These are phyloP conservation scores for Henningerozyma blattae DNA, from an alignment of 805 yeast species.

Conservation along the genomic window DNA sequence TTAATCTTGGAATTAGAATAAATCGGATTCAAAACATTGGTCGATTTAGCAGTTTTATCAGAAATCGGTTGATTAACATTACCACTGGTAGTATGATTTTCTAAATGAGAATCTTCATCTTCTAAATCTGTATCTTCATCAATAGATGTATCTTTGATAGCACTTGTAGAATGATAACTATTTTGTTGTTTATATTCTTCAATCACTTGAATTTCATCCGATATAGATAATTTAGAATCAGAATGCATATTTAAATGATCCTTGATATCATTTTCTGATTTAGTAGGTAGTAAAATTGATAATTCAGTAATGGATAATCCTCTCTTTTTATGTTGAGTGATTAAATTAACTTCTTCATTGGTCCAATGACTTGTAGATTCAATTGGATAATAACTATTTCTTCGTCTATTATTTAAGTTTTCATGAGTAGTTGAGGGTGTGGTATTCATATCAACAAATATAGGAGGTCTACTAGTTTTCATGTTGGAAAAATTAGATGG, in stretches of 20 bases:
- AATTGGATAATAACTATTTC: constrained; percentile 1
- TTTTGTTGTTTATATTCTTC: constrained; percentile 2
- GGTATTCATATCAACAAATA: background rate
- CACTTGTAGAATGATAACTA: background rate
- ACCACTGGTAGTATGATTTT: too few species aligned
- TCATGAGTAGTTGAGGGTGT: background rate
- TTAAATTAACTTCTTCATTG: constrained; percentile 58
- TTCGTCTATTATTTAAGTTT: background rate
- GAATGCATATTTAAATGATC: constrained; percentile 8
- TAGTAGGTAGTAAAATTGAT: constrained; percentile 55
- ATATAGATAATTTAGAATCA: constrained; percentile 37
- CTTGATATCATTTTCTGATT: constrained; percentile 66
- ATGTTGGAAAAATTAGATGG: background rate
- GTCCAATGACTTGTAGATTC: constrained; percentile 28
- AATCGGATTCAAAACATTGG: too few species aligned
- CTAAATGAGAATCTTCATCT: too few species aligned
- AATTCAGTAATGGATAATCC: constrained; percentile 64
- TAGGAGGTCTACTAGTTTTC: background rate
- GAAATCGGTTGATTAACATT: too few species aligned
- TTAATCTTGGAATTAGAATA: too few species aligned
- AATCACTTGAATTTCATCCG: background rate
- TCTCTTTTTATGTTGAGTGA: constrained; percentile 41
- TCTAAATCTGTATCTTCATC: constrained; percentile 3
- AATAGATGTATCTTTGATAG: background rate
- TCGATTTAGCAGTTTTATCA: too few species aligned